Conservation (phyloP, 2,329 filamentous ascomycete genomes). For the Rasamsonia emersonii region DNA sequence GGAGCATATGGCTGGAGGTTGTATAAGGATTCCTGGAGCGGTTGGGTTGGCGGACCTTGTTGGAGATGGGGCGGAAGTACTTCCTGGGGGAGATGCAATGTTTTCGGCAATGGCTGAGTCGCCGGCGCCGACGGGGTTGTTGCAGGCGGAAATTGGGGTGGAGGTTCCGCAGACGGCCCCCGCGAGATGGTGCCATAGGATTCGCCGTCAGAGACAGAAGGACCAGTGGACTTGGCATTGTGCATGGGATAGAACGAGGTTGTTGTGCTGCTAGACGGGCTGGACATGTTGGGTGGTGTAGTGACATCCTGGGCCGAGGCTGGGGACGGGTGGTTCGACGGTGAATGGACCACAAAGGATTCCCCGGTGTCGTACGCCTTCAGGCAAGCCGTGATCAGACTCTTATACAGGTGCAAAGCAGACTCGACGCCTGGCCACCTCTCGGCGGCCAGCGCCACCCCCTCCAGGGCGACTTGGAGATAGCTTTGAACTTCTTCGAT, state of each 20-base stretch:
- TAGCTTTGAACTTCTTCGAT: conserved; percentile 69
- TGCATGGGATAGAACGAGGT: conserved; percentile 26
- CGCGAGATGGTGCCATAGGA: conserved; percentile 26
- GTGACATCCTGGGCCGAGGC: conserved; percentile 29
- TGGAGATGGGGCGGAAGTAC: conserved; percentile 12
- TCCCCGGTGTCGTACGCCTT: conserved; percentile 69
- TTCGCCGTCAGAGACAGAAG: conserved; percentile 19
- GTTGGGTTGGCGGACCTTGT: conserved; percentile 6
- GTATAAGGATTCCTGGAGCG: conserved; percentile 13
- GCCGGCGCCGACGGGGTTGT: conserved; percentile 14
- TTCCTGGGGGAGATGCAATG: conserved; percentile 13
- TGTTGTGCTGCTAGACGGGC: conserved; percentile 31
- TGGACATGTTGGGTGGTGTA: conserved; percentile 32
- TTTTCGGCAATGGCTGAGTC: conserved; percentile 9
- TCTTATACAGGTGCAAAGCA: conserved; percentile 77
- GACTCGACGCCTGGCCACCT: conserved; percentile 87
- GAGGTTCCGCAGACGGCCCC: conserved; percentile 26
- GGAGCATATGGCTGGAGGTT: conserved; percentile 14
- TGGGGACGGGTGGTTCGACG: conserved; percentile 34
- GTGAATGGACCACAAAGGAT: conserved; percentile 43
- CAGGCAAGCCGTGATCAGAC: conserved; percentile 74
- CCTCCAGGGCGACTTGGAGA: conserved; percentile 65
- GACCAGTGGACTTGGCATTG: conserved; percentile 19
- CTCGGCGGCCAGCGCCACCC: conserved; percentile 70
- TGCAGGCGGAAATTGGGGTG: conserved; percentile 15